Base-by-base conservation (phyloP, 306 rosid genomes). In the Dalbergia cultrata region DNA sequence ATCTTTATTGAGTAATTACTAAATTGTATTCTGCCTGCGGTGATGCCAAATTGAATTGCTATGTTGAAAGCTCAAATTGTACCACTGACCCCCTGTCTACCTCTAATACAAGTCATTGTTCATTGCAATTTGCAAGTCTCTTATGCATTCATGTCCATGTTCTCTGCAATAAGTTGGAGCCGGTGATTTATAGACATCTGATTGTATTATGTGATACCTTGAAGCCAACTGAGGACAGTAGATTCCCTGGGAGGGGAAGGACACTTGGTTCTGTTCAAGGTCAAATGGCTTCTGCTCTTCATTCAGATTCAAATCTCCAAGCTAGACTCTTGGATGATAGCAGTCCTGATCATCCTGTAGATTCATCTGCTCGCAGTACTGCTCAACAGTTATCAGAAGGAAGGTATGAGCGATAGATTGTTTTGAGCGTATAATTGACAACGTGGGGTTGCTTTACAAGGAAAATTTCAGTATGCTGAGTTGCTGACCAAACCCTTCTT, bases 191-290 rank as follows among this genome's bases (percentile, higher is more conserved):
- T 64, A n/a, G 64, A 75, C 68, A 57, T 75, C 78, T 75, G 47
- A 80, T 66, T 75, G 67, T 71, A 76, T 73, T 58, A n/a, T 69
- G 34, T 43, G 75, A 80, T 52, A 12, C 54, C 71, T 69, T 83
- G 86, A 91, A 90, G 91, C 65, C 91, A 79, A 82, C 67, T 34
- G 83, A 81, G 69, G 94, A 93, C 74, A 56, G 76, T 76, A 89
- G 92, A 81, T 95, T 95, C 90, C 98, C 97, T 34, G 99, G 99
- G 77, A 80, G 65, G 74, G 98, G 89, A 86, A 95, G 98, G 88
- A 66, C 94, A n/a, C 96, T 93, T 41, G 84, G 90, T 75, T 54
- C 90, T 70, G 74, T 17, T 82, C 93, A 74, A 79, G 88, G 82
- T 84, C 97, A 87, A 81, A 79, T 19, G 45, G 81, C 75, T 83